Percentiles rank a stretch among this genome's conserved stretches.
Evolutionary conservation across 768 basidiomycete species (phyloP).

Genomic region (Hericium rajendrae): DNA sequence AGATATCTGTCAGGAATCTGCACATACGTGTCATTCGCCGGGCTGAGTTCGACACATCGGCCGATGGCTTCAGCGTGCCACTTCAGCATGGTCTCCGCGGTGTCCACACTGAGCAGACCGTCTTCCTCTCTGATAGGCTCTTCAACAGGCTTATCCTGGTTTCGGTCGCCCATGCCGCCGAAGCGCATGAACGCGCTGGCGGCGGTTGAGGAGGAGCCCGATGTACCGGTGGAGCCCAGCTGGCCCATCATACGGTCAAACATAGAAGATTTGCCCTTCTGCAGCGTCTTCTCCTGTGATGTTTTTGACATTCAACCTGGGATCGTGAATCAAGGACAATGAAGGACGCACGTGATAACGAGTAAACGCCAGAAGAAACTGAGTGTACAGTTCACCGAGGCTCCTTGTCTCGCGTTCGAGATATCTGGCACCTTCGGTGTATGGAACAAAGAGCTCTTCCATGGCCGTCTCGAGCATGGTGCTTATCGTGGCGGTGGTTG

Average conservation of each 20-base stretch:
- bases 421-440: constrained; percentile 85
- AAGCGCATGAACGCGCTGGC: constrained; percentile 86
- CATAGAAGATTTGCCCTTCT: constrained; percentile 61
- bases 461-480: constrained; percentile 91
- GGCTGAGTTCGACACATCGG: constrained; percentile 83
- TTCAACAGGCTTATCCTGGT: constrained; percentile 45
- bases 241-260: constrained; percentile 92
- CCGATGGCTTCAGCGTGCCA: constrained; percentile 99
- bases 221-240: constrained; percentile 59
- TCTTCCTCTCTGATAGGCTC: constrained; percentile 75
- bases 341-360: constrained; percentile 71
- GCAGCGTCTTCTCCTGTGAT: constrained; percentile 44
- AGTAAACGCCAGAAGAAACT: constrained; percentile 63
- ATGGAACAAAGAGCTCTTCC: constrained; percentile 93
- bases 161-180: constrained; percentile 59
- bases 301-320: background rate
- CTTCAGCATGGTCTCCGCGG: constrained; percentile 84
- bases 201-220: constrained; percentile 61
- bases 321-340: background rate
- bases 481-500: constrained; percentile 47
- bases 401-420: constrained; percentile 86
- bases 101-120: constrained; percentile 62
- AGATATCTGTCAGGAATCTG: background rate
- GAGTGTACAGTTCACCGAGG: constrained; percentile 68
- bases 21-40: constrained; percentile 75